Evolutionary conservation across 371 early-diverging fungal species (phyloP).

Genomic region (Lichtheimia hyalospora): DNA sequence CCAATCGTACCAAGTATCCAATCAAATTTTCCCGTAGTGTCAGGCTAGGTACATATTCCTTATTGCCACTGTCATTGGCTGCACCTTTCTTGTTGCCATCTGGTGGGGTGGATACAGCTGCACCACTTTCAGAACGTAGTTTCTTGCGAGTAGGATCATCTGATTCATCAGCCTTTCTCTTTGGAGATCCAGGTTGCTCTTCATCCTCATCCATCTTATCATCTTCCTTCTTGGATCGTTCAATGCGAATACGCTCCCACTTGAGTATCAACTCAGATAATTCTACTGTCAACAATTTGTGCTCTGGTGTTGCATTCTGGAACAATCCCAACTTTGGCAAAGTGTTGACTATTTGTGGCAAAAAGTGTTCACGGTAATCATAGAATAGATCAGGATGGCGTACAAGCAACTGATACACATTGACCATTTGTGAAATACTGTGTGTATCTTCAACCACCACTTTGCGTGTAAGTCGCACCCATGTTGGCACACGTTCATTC

Average conservation of each 20-base stretch:
- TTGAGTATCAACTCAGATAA: conserved; percentile 85
- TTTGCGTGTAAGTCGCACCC: conserved; percentile 87
- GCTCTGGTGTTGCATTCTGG: conserved; percentile 84
- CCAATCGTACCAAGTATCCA: conserved; percentile 73
- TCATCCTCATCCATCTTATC: conserved; percentile 12
- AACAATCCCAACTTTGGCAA: conserved; percentile 85
- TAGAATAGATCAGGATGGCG: conserved; percentile 90
- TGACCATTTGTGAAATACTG: conserved; percentile 82
- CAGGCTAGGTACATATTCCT: conserved; percentile 54
- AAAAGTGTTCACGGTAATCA: conserved; percentile 84
- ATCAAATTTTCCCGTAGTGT: conserved; percentile 67
- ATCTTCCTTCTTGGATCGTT: neutral
- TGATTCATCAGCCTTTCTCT: conserved; percentile 20
- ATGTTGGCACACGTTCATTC: conserved; percentile 70
- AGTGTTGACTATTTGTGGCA: conserved; percentile 84
- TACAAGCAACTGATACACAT: conserved; percentile 89
- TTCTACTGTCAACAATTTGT: conserved; percentile 84
- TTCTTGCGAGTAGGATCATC: conserved; percentile 15
- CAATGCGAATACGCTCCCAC: conserved; percentile 77
- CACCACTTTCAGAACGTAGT: conserved; percentile 6
- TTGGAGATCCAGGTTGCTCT: conserved; percentile 13
- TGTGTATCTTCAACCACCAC: conserved; percentile 91
- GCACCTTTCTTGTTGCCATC: neutral
- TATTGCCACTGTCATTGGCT: conserved; percentile 3
- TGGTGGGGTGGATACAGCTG: neutral